phyloP scores from a whole-genome alignment of 2,329 filamentous ascomycete genomes.

The Colletotrichum gloeosporioides region DNA sequence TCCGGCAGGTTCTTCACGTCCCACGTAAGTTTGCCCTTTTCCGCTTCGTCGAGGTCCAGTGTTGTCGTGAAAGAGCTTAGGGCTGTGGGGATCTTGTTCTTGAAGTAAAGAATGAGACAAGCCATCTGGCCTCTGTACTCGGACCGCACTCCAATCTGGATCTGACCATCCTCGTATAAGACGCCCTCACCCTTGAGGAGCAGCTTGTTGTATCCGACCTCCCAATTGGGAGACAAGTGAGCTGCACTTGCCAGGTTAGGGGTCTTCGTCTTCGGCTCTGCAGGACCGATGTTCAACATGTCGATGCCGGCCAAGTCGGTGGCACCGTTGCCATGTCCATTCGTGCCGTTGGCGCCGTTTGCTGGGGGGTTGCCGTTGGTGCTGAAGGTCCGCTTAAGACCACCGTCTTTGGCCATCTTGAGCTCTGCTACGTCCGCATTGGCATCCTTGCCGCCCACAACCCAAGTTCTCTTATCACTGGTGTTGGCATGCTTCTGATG shows the following conservation, averaged over 20 bases:
- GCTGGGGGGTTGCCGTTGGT: constrained; percentile 52
- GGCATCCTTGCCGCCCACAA: constrained; percentile 95
- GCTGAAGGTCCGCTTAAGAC: constrained; percentile 87
- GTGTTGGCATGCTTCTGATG: constrained; percentile 94
- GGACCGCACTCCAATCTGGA: constrained; percentile 89
- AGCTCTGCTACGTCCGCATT: constrained; percentile 84
- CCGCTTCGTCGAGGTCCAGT: constrained; percentile 76
- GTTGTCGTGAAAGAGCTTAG: constrained; percentile 95
- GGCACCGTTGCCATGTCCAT: constrained; percentile 55
- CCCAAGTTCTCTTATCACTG: constrained; percentile 95
- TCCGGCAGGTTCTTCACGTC: constrained; percentile 91
- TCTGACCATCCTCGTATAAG: constrained; percentile 92
- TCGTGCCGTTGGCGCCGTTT: constrained; percentile 53
- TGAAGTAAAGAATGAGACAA: constrained; percentile 94
- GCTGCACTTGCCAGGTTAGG: constrained; percentile 92
- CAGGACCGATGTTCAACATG: constrained; percentile 66
- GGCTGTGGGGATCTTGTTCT: constrained; percentile 85
- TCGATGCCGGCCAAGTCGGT: constrained; percentile 84
- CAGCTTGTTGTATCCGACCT: constrained; percentile 84
- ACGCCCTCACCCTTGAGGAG: constrained; percentile 84
- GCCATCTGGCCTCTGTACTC: constrained; percentile 97
- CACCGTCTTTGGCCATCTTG: constrained; percentile 78
- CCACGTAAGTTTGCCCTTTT: constrained; percentile 74
- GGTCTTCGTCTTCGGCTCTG: constrained; percentile 65
- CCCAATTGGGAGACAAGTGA: constrained; percentile 94